Percentiles rank a stretch among this genome's conserved stretches.
These are phyloP conservation scores for Lumnitzera littorea DNA, from an alignment of 345 rosid genomes.

Conservation along the genomic window DNA sequence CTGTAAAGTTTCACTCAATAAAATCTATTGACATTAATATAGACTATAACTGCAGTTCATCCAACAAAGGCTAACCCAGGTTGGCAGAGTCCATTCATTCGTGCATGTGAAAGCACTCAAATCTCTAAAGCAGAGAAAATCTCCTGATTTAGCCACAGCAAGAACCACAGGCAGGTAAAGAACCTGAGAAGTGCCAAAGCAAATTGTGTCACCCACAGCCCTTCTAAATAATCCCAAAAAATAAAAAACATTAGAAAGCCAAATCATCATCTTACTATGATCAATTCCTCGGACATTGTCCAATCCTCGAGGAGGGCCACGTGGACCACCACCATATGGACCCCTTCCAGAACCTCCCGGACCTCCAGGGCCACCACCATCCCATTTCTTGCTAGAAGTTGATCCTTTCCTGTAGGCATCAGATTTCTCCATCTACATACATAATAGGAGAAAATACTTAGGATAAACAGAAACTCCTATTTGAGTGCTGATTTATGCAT, in stretches of 20 bases:
- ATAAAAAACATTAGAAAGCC: not conserved
- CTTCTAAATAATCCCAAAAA: not conserved
- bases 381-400: slow-evolving; percentile 79
- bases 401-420: slow-evolving; percentile 60
- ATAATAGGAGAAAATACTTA: not conserved
- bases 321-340: slow-evolving; percentile 55
- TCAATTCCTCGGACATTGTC: slow-evolving; percentile 72
- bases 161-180: slow-evolving; percentile 77
- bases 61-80: no score
- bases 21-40: no score
- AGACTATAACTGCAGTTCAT: no score
- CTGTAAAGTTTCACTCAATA: no score
- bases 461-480: no score
- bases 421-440: slow-evolving; percentile 72
- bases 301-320: slow-evolving; percentile 69
- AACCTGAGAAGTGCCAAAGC: slow-evolving; percentile 26
- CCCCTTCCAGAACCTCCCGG: slow-evolving; percentile 82
- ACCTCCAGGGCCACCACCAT: slow-evolving; percentile 36
- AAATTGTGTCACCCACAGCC: not conserved
- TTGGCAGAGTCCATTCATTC: no score
- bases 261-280: slow-evolving; percentile 38
- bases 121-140: no score
- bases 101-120: no score
- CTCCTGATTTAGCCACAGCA: slow-evolving; percentile 37
- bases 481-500: not conserved